These are phyloP conservation scores for Moringa oleifera DNA, from an alignment of 345 rosid genomes.

Conservation along the genomic window DNA sequence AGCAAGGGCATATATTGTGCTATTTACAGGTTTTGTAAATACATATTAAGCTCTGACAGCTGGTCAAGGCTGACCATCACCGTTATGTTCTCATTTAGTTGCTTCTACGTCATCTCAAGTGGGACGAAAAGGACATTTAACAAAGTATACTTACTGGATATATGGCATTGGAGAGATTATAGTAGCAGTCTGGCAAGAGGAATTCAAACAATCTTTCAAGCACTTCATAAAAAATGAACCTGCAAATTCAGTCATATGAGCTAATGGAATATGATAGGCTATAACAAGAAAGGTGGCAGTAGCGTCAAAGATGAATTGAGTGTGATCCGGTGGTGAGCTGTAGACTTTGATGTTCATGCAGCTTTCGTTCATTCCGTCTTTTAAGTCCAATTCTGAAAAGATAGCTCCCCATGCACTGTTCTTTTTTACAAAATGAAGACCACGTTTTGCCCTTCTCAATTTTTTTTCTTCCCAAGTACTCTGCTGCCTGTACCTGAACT, in stretches of 20 bases:
- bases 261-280: neutral
- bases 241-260: neutral
- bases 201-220: too few relatives aligned
- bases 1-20: neutral
- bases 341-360: conserved; percentile 28
- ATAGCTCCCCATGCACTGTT: conserved; percentile 35
- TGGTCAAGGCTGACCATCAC: neutral
- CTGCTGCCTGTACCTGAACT: conserved; percentile 70
- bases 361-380: conserved; percentile 45
- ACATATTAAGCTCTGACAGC: neutral
- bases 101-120: neutral
- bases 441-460: conserved; percentile 26
- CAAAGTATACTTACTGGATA: neutral
- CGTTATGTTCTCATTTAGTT: neutral
- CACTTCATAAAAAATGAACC: too few relatives aligned
- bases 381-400: conserved; percentile 63
- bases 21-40: too few relatives aligned
- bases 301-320: neutral
- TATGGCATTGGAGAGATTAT: neutral
- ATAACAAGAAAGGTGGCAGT: neutral
- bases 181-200: neutral
- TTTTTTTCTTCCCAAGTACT: conserved; percentile 50
- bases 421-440: conserved; percentile 19
- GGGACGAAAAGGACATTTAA: neutral
- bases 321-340: conserved; percentile 7